Conservation (phyloP, 345 rosid genomes). For the Arabis hirsuta region DNA sequence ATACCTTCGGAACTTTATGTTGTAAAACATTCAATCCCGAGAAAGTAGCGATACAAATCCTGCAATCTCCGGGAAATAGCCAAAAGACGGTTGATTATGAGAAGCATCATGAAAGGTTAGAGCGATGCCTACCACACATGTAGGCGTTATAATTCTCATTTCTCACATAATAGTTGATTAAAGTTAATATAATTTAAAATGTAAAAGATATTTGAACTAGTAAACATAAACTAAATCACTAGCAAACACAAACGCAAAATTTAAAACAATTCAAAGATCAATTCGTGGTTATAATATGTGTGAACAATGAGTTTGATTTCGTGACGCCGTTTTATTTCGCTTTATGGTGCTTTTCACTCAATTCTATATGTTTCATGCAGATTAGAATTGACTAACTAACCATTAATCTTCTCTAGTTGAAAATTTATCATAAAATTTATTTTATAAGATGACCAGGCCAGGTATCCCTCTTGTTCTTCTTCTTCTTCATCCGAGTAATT, state of each 20-base stretch:
- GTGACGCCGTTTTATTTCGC: not conserved
- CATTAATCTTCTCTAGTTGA: not conserved
- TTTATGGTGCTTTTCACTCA: not conserved
- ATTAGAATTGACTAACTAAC: not conserved
- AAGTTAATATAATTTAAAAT: not conserved
- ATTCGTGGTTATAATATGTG: too few species aligned
- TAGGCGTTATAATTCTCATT: not conserved
- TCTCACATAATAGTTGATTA: not conserved
- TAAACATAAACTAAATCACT: not conserved
- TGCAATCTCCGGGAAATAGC: too few species aligned
- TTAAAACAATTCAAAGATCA: too few species aligned
- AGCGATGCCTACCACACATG: not conserved
- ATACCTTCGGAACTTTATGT: too few species aligned
- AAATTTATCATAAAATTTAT: not conserved
- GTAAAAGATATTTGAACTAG: not conserved
- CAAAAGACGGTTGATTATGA: too few species aligned
- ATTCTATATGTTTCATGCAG: conserved; percentile 13
- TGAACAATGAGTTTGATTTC: not conserved
- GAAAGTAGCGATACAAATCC: too few species aligned
- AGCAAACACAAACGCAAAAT: too few species aligned
- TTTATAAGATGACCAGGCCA: conserved; percentile 13
- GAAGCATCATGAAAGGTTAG: too few species aligned
- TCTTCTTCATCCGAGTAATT: conserved; percentile 6
- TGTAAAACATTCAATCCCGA: too few species aligned
- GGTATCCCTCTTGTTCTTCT: conserved; percentile 22